These are phyloP conservation scores for Aspergillus pseudoviridinutans DNA, from an alignment of 2,329 filamentous ascomycete species.

Conservation along the genomic window DNA sequence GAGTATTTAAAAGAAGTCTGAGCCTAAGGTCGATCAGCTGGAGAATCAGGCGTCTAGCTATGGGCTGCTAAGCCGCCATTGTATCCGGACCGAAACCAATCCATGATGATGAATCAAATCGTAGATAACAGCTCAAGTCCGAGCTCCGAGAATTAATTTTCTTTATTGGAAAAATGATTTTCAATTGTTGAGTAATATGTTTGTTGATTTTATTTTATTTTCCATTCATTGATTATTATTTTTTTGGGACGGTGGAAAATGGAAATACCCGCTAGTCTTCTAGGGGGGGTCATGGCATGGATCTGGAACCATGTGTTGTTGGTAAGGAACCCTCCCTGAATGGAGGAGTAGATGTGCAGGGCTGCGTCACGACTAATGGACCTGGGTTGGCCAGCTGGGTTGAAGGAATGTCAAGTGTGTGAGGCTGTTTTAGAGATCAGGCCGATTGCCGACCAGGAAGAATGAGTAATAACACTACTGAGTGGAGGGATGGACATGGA, in stretches of 20 bases:
- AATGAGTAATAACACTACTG: not conserved
- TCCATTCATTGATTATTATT: not conserved
- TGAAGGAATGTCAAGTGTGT: constrained; percentile 10
- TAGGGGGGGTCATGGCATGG: constrained; percentile 13
- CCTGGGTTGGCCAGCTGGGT: constrained; percentile 2
- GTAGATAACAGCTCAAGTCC: constrained; percentile 19
- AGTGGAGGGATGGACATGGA: constrained; percentile 10
- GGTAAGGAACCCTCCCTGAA: constrained; percentile 21
- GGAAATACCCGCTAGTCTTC: constrained; percentile 3
- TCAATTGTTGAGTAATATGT: constrained; percentile 4
- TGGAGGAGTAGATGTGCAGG: constrained; percentile 16
- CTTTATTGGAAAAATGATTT: not conserved
- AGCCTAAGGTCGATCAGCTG: constrained; percentile 17
- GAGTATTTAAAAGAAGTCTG: constrained; percentile 17
- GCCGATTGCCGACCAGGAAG: constrained; percentile 13
- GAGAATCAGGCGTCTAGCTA: constrained; percentile 11
- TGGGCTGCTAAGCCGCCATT: constrained; percentile 20
- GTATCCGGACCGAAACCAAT: constrained; percentile 12
- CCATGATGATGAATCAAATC: constrained; percentile 14
- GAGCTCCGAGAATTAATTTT: constrained; percentile 10
- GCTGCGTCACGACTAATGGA: constrained; percentile 15
- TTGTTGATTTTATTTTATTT: constrained; percentile 1
- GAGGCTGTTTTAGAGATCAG: constrained; percentile 20
- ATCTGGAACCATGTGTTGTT: constrained; percentile 19
- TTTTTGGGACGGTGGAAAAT: not conserved